A percentile compares a stretch with the other conserved stretches of the same genome.
phyloP scores from a whole-genome alignment of 371 early-diverging fungal genomes.

The Phascolomyces articulosus region DNA sequence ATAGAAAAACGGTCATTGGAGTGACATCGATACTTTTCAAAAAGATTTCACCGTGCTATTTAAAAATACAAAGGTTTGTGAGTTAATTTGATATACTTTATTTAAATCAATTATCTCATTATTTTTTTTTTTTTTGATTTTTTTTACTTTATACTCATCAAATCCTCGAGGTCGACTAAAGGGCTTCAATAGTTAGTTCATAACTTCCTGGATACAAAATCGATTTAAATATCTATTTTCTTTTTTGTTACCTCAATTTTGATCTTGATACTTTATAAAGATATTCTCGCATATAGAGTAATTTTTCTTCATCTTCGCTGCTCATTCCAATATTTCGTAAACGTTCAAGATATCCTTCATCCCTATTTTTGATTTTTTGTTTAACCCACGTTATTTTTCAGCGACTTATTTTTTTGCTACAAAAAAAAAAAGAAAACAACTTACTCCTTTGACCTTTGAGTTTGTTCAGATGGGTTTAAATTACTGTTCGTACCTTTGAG shows the following conservation, averaged over 20 bases:
- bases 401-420: not conserved
- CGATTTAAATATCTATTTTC: not conserved
- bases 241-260: constrained; percentile 46
- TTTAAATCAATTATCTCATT: not conserved
- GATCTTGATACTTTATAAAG: constrained; percentile 72
- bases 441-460: not conserved
- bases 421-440: not conserved
- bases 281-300: constrained; percentile 76
- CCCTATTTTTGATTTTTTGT: constrained; percentile 32
- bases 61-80: not conserved
- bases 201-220: no score
- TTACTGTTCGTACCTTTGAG: constrained; percentile 21
- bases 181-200: no score
- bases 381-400: no score
- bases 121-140: not conserved
- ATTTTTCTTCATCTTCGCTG: constrained; percentile 75
- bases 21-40: constrained; percentile 68
- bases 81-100: no score
- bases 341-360: constrained; percentile 57
- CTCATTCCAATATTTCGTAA: constrained; percentile 78
- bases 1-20: constrained; percentile 76
- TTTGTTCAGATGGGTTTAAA: not conserved
- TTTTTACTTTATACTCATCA: constrained; percentile 24
- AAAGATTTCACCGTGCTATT: constrained; percentile 51
- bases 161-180: constrained; percentile 32